Percentiles rank a stretch among this genome's conserved stretches.
Evolutionary conservation across 257 asterid species (phyloP).

Genomic region (Penstemon barbatus): DNA sequence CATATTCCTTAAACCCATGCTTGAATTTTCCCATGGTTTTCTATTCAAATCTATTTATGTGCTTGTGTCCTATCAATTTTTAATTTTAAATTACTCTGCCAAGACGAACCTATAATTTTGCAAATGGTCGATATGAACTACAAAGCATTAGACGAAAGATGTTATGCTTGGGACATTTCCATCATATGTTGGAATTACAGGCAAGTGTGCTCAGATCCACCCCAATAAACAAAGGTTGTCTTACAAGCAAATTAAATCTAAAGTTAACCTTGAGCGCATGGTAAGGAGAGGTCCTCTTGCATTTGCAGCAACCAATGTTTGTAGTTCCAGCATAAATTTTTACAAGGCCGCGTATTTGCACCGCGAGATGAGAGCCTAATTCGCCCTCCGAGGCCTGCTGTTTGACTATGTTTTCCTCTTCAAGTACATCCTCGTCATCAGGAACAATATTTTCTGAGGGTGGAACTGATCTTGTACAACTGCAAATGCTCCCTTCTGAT

Average conservation of each 20-base stretch:
- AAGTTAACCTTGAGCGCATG: slow-evolving; percentile 81
- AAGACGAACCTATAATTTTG: neutral
- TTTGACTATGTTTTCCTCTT: slow-evolving; percentile 83
- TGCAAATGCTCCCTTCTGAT: slow-evolving; percentile 80
- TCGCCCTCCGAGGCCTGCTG: slow-evolving; percentile 59
- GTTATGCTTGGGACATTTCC: neutral
- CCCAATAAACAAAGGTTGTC: slow-evolving; percentile 11
- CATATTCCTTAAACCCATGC: too few relatives aligned
- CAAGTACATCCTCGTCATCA: slow-evolving; percentile 86
- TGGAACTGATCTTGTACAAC: slow-evolving; percentile 62
- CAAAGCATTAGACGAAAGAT: neutral
- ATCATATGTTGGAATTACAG: neutral
- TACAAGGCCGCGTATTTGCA: slow-evolving; percentile 76
- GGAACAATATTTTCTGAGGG: slow-evolving; percentile 54
- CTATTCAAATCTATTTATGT: neutral
- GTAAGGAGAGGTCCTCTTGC: slow-evolving; percentile 77
- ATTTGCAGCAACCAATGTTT: slow-evolving; percentile 63
- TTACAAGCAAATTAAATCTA: neutral
- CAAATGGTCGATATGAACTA: neutral
- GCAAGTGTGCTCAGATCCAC: neutral
- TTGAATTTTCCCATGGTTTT: neutral
- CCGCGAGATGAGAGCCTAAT: slow-evolving; percentile 63
- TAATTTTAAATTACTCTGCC: neutral
- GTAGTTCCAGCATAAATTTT: slow-evolving; percentile 73
- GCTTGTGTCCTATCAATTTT: neutral